Conservation (phyloP, 140 eudicot species). For the Ambrosia hybrid region DNA sequence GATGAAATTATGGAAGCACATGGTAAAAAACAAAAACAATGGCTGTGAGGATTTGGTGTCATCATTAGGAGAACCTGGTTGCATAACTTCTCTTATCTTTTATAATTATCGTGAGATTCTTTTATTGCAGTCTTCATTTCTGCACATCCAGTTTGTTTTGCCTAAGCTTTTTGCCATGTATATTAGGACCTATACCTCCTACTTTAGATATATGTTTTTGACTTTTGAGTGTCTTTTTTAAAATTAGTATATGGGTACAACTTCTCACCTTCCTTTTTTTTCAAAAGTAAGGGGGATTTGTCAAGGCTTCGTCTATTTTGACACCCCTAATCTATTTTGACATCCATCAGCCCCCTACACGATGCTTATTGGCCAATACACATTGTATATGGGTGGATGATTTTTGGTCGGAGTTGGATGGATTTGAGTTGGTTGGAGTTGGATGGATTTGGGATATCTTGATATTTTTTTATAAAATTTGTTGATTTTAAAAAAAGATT, state of each 20-base stretch:
- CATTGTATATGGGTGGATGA: too few relatives aligned
- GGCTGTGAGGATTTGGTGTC: slow-evolving; percentile 21
- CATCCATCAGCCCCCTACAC: too few relatives aligned
- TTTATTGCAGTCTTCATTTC: background rate
- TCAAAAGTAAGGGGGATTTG: background rate
- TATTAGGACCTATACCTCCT: background rate
- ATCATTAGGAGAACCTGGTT: background rate
- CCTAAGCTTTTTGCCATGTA: background rate
- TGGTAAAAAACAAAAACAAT: slow-evolving; percentile 16
- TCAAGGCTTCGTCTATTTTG: too few relatives aligned
- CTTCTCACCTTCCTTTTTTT: background rate
- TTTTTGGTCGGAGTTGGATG: too few relatives aligned
- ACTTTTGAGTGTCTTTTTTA: background rate
- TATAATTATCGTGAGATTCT: background rate
- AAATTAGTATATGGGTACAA: background rate
- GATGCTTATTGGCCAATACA: too few relatives aligned
- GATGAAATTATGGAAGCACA: slow-evolving; percentile 15
- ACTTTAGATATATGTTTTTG: slow-evolving; percentile 4
- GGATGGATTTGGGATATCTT: too few relatives aligned
- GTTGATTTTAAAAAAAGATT: too few relatives aligned
- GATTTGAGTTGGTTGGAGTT: too few relatives aligned
- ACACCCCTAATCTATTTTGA: too few relatives aligned
- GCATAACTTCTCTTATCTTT: slow-evolving; percentile 10
- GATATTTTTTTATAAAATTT: too few relatives aligned
- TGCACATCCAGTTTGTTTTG: background rate